Evolutionary conservation across 2,329 filamentous ascomycete genomes (phyloP).

Genomic region (Ophiocordyceps australis): DNA sequence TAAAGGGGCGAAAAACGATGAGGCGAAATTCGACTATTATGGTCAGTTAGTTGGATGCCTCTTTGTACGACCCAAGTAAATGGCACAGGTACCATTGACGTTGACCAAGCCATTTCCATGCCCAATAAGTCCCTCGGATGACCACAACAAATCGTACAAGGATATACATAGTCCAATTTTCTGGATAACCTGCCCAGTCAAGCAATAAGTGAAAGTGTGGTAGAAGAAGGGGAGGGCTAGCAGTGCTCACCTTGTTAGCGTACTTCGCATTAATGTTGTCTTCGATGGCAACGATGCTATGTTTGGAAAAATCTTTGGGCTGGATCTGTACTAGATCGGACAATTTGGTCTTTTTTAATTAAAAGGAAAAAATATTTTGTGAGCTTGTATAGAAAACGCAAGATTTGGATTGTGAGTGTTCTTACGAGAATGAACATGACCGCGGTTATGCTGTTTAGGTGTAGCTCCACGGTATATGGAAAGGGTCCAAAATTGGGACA

Average conservation of each 20-base stretch:
- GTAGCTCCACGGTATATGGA: no score
- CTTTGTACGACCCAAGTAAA: no score
- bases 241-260: conserved; percentile 55
- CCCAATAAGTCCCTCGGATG: conserved; percentile 85
- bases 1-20: conserved; percentile 89
- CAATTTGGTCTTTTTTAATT: conserved; percentile 94
- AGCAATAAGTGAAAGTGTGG: conserved; percentile 1
- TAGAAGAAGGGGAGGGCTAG: not conserved
- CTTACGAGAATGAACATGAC: conserved; percentile 4
- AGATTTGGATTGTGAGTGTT: no score
- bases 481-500: no score
- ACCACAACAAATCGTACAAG: conserved; percentile 76
- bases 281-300: conserved; percentile 70
- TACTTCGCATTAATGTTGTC: conserved; percentile 97
- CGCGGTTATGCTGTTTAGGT: no score
- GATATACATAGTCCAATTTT: conserved; percentile 88
- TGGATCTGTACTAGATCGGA: conserved; percentile 87
- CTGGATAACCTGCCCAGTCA: conserved; percentile 50
- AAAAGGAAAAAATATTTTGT: no score
- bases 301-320: conserved; percentile 74
- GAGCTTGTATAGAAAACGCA: no score
- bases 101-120: conserved; percentile 86
- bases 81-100: conserved; percentile 80
- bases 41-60: not conserved
- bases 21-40: conserved; percentile 72